These are phyloP conservation scores for Apiospora arundinis DNA, from an alignment of 2,329 filamentous ascomycete species.

Conservation along the genomic window DNA sequence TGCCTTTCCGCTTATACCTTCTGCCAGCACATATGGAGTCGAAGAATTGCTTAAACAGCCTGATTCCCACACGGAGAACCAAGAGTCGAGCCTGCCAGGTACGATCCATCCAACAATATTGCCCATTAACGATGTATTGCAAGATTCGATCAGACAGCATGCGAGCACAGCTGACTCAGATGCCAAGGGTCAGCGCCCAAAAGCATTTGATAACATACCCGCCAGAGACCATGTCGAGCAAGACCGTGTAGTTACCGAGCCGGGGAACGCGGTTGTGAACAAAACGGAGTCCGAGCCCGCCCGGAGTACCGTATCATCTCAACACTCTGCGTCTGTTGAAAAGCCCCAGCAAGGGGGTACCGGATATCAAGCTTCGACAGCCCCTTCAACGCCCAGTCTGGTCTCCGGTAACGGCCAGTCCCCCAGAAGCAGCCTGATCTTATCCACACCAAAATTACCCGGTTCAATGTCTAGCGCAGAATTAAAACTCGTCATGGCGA, in stretches of 20 bases:
- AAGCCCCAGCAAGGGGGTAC: background rate
- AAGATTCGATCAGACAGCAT: background rate
- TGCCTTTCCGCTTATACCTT: slow-evolving; percentile 34
- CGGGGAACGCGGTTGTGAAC: background rate
- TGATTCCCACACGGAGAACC: background rate
- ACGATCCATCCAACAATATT: slow-evolving; percentile 2
- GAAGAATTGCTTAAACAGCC: slow-evolving; percentile 11
- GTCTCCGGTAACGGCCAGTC: slow-evolving; percentile 35
- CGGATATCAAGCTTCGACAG: slow-evolving; percentile 26
- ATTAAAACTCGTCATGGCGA: slow-evolving; percentile 14
- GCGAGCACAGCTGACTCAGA: slow-evolving; percentile 1
- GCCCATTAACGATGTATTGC: slow-evolving; percentile 1
- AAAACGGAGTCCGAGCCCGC: background rate
- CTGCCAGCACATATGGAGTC: slow-evolving; percentile 19
- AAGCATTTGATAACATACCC: background rate
- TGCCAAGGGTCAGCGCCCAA: background rate
- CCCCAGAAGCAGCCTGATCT: slow-evolving; percentile 35
- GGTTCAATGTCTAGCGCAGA: slow-evolving; percentile 24
- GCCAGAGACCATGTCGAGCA: background rate
- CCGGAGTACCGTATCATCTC: background rate
- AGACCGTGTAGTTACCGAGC: background rate
- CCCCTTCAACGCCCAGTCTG: slow-evolving; percentile 38
- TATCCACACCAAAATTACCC: slow-evolving; percentile 37
- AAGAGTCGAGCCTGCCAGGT: background rate
- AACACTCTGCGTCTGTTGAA: background rate